Base-by-base conservation (phyloP, 768 basidiomycete genomes). In the Lactifluus piperatus region DNA sequence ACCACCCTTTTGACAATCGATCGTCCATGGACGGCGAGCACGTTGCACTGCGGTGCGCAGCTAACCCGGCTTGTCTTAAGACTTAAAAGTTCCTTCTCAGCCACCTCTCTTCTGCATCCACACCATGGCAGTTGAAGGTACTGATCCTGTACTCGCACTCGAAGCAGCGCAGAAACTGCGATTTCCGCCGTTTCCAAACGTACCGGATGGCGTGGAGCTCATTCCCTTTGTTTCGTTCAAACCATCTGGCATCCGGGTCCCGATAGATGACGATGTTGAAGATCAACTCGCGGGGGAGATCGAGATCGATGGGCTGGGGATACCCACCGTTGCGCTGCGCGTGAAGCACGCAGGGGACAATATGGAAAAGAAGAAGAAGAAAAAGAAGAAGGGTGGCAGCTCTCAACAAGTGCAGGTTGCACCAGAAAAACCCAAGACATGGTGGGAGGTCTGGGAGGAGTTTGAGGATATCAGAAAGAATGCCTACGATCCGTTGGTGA, bases 371-470 rank as follows among this genome's bases (percentile, higher is more conserved):
- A 78, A 78, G 59, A 75, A 76, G 56, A 75, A 80, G 69, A 81
- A 73, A 67, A 76, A 74, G 66, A 81, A 78, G 68, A 73, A 4
- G 11, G 51, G 16, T 13, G 73, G 6, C 22, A 73, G 70, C 51
- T 70, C 69, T 36, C 62, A 65, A 4, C 54, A 67, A 56, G 64
- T 47, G 9, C 44, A 45, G 5, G 65, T 64, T 20, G 56, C 62
- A 18, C 66, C 67, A 2, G 58, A 60, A 47, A 70, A 69, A 32
- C 70, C 68, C 52, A 54, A 66, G 18, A 73, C 74, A 43, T 91
- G 87, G 87, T 86, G 78, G 73, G 81, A 87, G 59, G 73, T 80
- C n/a, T 91, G 88, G 88, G 79, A 79, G 51, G 80, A 84, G 43
- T 74, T 72, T 3, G 86, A 89, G 68, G 70, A 75, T 49, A 70